Conservation (phyloP, 306 rosid species). For the Sphenostylis stenocarpa region DNA sequence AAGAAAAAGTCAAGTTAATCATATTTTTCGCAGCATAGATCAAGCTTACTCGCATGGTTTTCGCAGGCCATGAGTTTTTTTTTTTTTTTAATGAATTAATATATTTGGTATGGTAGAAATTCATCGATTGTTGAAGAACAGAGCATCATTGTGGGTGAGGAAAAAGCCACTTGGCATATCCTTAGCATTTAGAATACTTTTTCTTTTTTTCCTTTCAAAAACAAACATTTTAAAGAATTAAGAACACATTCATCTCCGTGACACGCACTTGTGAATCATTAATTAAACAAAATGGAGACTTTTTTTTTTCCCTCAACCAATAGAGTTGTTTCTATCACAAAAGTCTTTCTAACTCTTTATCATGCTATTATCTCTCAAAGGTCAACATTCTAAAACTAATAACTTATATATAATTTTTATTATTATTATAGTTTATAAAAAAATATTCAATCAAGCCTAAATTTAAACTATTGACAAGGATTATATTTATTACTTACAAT, state of each 20-base stretch:
- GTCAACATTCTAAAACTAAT: no score
- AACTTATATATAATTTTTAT: no score
- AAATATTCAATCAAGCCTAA: no score
- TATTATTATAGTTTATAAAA: no score
- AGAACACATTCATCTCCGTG: not conserved
- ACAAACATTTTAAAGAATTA: not conserved
- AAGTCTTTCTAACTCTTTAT: not conserved
- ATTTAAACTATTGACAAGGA: no score
- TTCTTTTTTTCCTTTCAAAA: not conserved
- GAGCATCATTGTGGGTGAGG: not conserved
- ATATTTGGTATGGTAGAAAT: not conserved
- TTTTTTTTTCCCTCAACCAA: no score
- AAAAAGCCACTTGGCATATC: not conserved
- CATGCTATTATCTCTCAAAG: not conserved
- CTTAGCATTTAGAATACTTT: not conserved
- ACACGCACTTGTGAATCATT: not conserved
- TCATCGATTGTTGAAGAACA: not conserved
- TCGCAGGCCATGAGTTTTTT: conserved; percentile 9
- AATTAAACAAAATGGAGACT: not conserved
- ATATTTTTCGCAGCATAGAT: not conserved
- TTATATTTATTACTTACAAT: no score
- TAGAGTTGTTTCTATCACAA: no score
- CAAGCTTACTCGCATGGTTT: not conserved
- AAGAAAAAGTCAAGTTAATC: conserved; percentile 23
- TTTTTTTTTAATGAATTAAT: not conserved